Percentiles rank a stretch among this genome's conserved stretches.
Conservation (phyloP, 306 rosid genomes). For the Castanea sativa region DNA sequence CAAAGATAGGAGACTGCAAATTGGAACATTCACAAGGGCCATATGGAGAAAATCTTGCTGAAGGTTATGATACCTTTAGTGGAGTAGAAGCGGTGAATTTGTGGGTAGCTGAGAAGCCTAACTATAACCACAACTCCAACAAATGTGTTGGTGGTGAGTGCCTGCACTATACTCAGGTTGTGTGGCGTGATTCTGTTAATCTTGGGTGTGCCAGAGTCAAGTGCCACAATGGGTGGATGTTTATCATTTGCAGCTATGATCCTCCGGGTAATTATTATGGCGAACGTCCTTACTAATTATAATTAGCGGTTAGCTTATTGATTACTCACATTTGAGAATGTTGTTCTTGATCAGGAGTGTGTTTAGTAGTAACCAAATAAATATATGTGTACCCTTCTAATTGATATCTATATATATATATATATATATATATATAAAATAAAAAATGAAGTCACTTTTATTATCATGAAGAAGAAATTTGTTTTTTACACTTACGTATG, state of each 20-base stretch:
- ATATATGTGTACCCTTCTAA: too few species aligned
- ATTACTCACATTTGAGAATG: too few species aligned
- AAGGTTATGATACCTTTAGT: slow-evolving; percentile 33
- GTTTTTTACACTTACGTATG: too few species aligned
- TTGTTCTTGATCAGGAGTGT: too few species aligned
- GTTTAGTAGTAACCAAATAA: background rate
- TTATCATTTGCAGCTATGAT: slow-evolving; percentile 27
- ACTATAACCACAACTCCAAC: slow-evolving; percentile 33
- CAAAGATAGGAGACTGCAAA: slow-evolving; percentile 32
- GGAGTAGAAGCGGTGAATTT: slow-evolving; percentile 46
- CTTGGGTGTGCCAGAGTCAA: slow-evolving; percentile 19
- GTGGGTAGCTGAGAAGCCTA: slow-evolving; percentile 56
- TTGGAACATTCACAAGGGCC: slow-evolving; percentile 64
- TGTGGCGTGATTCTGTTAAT: slow-evolving; percentile 5
- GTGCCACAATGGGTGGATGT: slow-evolving; percentile 17
- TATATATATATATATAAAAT: too few species aligned
- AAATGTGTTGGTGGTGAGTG: background rate
- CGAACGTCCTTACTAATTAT: slow-evolving; percentile 12
- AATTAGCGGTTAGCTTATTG: background rate
- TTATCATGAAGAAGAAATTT: too few species aligned
- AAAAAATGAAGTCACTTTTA: too few species aligned
- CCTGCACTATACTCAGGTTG: slow-evolving; percentile 27
- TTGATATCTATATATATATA: too few species aligned
- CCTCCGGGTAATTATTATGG: slow-evolving; percentile 16
- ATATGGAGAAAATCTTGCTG: slow-evolving; percentile 58